These are phyloP conservation scores for Protostelium mycophagum DNA, from an alignment of 78 protist species.

Conservation along the genomic window DNA sequence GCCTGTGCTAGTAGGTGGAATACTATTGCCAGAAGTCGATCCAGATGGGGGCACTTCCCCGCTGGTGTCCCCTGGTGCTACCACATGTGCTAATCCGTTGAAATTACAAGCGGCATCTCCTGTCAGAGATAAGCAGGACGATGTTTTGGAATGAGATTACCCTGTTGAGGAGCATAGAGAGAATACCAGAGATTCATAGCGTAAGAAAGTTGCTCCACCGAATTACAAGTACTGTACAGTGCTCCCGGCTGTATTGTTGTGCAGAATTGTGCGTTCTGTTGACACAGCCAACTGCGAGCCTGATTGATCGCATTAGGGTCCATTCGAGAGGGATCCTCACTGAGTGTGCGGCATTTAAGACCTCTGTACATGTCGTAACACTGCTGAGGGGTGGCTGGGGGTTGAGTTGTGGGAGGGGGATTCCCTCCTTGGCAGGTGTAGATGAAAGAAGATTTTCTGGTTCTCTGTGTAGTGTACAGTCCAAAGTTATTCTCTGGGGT, in stretches of 20 bases:
- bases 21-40: neutral
- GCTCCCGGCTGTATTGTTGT: neutral
- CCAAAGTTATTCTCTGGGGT: neutral
- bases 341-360: neutral
- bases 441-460: neutral
- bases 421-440: neutral
- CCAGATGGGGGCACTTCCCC: neutral
- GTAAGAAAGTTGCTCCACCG: neutral
- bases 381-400: neutral
- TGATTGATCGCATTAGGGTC: neutral
- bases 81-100: neutral
- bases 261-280: neutral
- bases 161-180: neutral
- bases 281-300: neutral
- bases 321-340: neutral
- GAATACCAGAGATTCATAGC: neutral
- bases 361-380: neutral
- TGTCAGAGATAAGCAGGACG: neutral
- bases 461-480: neutral
- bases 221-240: neutral
- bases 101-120: neutral
- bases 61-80: neutral
- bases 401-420: neutral
- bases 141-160: neutral
- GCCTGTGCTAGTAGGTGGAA: neutral